Base-by-base conservation (phyloP, 164 flowering plant genomes). In the Piper betle region DNA sequence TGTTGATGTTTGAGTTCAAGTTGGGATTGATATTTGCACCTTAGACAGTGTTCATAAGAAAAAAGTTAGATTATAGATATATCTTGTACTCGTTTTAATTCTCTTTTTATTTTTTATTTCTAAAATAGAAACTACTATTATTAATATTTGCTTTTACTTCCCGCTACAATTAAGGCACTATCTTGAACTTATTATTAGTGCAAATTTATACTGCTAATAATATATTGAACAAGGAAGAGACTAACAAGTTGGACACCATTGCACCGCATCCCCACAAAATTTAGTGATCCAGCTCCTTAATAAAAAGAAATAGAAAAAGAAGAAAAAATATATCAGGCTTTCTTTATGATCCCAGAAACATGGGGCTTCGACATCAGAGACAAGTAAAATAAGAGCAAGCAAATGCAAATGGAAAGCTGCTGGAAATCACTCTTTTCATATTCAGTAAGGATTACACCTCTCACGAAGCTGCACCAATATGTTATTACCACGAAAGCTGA, bases 401-500 rank as follows among this genome's bases (percentile, higher is more conserved):
- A 46, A 25, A 55, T 7, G 58, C 58, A 55, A 25, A 55, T 55
- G 39, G 50, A 57, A 62, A 55, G 61, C 62, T 67, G 33, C 33
- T 25, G 33, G 50, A 68, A 69, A 66, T 62, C 74, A 72, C 78
- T 69, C 81, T 76, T 77, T 72, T 74, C 81, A 77, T 73, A 81
- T 72, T 43, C 59, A 58, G 42, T 50, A 64, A 75, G 67, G 66
- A 77, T 52, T 64, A 73, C 76, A 69, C 68, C 78, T 38, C 77
- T 80, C 74, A 33, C 77, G 71, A 74, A 60, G 58, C 68, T 55
- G 71, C 77, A 68, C 66, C 48, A 59, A 62, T 66, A 74, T 68
- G 77, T 77, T 77, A 74, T 79, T 79, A 75, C 64, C 57, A 69
- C 18, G 64, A 66, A 57, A 19, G 61, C 8, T 60, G 39, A 53